phyloP scores from a whole-genome alignment of 371 early-diverging fungal genomes.

The Mucor sp. region DNA sequence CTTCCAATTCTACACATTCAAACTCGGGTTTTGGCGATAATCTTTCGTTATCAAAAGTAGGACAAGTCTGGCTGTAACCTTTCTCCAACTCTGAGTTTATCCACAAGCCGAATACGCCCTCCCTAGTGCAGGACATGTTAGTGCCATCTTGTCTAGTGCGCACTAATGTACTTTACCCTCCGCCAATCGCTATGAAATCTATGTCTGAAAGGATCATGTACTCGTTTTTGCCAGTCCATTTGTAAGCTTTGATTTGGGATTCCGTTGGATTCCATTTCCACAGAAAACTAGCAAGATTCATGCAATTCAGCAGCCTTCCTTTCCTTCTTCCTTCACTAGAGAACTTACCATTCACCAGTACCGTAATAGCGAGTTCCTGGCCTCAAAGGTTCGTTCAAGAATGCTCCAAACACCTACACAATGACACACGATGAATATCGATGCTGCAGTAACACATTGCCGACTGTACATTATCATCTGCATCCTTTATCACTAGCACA shows the following conservation, averaged over 20 bases:
- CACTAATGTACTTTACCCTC: conserved; percentile 64
- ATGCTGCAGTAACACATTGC: background rate
- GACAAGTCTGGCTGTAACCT: conserved; percentile 80
- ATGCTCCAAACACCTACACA: conserved; percentile 87
- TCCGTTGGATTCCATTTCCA: conserved; percentile 34
- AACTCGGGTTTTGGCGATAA: conserved; percentile 42
- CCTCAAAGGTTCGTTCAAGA: conserved; percentile 74
- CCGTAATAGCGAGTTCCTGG: conserved; percentile 79
- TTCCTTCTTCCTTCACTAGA: background rate
- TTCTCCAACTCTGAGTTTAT: conserved; percentile 84
- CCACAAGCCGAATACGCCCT: conserved; percentile 91
- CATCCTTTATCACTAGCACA: conserved; percentile 73
- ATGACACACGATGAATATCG: background rate
- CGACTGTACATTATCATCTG: conserved; percentile 48
- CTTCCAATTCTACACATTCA: conserved; percentile 29
- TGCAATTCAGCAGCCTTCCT: background rate
- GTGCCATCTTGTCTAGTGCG: background rate
- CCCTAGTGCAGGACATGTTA: conserved; percentile 38
- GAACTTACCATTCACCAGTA: conserved; percentile 84
- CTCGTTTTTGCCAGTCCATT: conserved; percentile 88
- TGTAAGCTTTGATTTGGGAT: conserved; percentile 59
- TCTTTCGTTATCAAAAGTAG: conserved; percentile 87
- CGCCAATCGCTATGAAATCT: conserved; percentile 88
- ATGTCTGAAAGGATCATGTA: conserved; percentile 85
- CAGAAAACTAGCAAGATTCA: conserved; percentile 28